Conservation (phyloP, 2,329 filamentous ascomycete genomes). For the Fusarium sp. region DNA sequence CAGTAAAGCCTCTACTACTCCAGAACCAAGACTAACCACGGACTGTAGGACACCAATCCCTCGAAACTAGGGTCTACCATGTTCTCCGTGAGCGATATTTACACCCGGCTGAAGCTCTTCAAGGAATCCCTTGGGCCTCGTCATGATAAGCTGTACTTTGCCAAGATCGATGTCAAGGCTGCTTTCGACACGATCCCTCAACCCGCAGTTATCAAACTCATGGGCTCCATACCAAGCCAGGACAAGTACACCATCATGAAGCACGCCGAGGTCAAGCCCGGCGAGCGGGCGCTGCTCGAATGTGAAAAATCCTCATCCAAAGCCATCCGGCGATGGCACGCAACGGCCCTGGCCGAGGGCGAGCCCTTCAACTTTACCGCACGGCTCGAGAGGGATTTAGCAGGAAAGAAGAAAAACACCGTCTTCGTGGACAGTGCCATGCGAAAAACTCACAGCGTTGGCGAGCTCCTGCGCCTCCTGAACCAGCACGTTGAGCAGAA, state of each 20-base stretch:
- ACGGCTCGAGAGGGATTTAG: slow-evolving; percentile 55
- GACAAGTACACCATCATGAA: slow-evolving; percentile 77
- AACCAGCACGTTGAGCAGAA: slow-evolving; percentile 86
- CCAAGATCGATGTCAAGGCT: slow-evolving; percentile 89
- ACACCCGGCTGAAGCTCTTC: slow-evolving; percentile 78
- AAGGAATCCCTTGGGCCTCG: slow-evolving; percentile 60
- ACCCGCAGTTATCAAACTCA: slow-evolving; percentile 74
- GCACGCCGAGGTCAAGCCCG: slow-evolving; percentile 77
- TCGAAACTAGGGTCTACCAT: slow-evolving; percentile 80
- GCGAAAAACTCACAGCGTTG: slow-evolving; percentile 67
- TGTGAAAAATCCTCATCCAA: slow-evolving; percentile 47
- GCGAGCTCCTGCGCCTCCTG: slow-evolving; percentile 76
- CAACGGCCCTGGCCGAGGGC: slow-evolving; percentile 59
- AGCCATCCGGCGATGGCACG: slow-evolving; percentile 63
- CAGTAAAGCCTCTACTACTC: slow-evolving; percentile 13
- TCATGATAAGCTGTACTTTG: slow-evolving; percentile 77
- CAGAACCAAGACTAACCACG: slow-evolving; percentile 22
- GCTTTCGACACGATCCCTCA: slow-evolving; percentile 98
- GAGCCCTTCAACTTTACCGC: slow-evolving; percentile 60
- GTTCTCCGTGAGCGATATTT: slow-evolving; percentile 85
- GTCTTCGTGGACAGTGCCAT: slow-evolving; percentile 81
- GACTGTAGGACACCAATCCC: slow-evolving; percentile 59
- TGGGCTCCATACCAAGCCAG: slow-evolving; percentile 68
- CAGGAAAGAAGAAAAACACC: slow-evolving; percentile 69
- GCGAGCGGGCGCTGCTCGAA: slow-evolving; percentile 44